Percentiles rank a stretch among this genome's conserved stretches.
Evolutionary conservation across 2,329 filamentous ascomycete genomes (phyloP).

Genomic region (Pseudogymnoascus sp.): DNA sequence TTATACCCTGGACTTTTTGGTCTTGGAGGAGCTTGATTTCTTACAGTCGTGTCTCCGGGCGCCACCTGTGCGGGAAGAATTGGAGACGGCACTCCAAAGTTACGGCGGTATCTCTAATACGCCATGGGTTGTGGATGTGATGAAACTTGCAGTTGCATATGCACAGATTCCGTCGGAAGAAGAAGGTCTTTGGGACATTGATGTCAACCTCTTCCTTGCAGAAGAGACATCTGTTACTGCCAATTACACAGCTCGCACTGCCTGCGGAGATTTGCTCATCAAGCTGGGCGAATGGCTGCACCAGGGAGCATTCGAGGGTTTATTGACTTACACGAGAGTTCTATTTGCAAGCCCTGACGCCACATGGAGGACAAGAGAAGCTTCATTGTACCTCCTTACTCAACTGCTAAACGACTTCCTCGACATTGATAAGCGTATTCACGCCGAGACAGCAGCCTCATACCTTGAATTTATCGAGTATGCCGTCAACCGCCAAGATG

Average conservation of each 20-base stretch:
- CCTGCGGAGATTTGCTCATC: slow-evolving; percentile 83
- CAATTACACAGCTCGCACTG: slow-evolving; percentile 91
- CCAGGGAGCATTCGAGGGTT: slow-evolving; percentile 64
- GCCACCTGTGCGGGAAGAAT: slow-evolving; percentile 76
- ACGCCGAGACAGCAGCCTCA: slow-evolving; percentile 57
- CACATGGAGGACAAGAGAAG: slow-evolving; percentile 61
- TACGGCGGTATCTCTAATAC: slow-evolving; percentile 52
- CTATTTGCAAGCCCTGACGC: slow-evolving; percentile 53
- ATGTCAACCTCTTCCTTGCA: slow-evolving; percentile 88
- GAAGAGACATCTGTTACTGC: slow-evolving; percentile 92
- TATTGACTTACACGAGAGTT: slow-evolving; percentile 66
- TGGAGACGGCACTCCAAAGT: slow-evolving; percentile 67
- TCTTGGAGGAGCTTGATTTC: slow-evolving; percentile 91
- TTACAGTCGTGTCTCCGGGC: slow-evolving; percentile 86
- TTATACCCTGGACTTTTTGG: slow-evolving; percentile 87
- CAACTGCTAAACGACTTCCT: slow-evolving; percentile 76
- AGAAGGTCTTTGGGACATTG: slow-evolving; percentile 91
- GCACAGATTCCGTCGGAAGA: slow-evolving; percentile 88
- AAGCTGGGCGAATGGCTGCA: slow-evolving; percentile 88
- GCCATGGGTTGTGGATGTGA: slow-evolving; percentile 78
- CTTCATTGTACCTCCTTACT: slow-evolving; percentile 76
- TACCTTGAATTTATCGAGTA: slow-evolving; percentile 76
- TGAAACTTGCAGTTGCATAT: slow-evolving; percentile 77
- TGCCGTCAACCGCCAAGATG: slow-evolving; percentile 58
- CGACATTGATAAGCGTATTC: slow-evolving; percentile 66